Evolutionary conservation across 352 stramenopile species (phyloP), one percentile per base, ranked within the genome.

Genomic region (Globisporangium solare): DNA sequence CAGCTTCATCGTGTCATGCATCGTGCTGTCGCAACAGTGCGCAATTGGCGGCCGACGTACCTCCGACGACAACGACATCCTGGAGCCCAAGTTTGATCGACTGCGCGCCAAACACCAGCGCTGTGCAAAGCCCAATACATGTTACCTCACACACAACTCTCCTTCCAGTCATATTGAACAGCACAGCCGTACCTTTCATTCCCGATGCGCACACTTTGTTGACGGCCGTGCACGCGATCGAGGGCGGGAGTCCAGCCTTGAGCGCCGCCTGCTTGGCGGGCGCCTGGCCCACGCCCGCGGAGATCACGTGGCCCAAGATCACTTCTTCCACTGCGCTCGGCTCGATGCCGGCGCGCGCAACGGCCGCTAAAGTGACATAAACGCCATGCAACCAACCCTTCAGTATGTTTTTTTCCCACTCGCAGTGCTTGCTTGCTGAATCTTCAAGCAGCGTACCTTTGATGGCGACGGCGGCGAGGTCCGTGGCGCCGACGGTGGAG

Each of bases 181-280:
- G 22, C 39, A 51, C 20, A n/a, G 8, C 17, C 39, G 46, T 10
- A 83, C 74, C 72, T 68, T 98, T 98, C 86, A 98, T 95, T 49
- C 90, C 89, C 1, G 74, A 94, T 6, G 89, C 95, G 71, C 97
- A 99, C 20, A 99, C 95, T 74, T 99, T 99, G 78, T 99, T 99
- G n/a, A 99, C 79, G 1, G 92, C 98, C 18, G 93, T 98, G 67
- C 92, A 98, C 17, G 95, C 80, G n/a, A 93, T 92, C 3, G 64
- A 72, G 47, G 74, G 59, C 2, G 79, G 76, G 15, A 98, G 68
- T 20, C 81, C 85, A 15, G 78, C 87, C 17, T 72, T 70, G 21
- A 91, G 56, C 5, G 73, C 79, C 15, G 95, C 93, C 69, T 99
- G 97, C 50, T 95, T 85, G 49, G 92, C 83, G 0, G 96, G 97